Conservation (phyloP, 108 stramenopile species). For the Nitzschia palea region DNA sequence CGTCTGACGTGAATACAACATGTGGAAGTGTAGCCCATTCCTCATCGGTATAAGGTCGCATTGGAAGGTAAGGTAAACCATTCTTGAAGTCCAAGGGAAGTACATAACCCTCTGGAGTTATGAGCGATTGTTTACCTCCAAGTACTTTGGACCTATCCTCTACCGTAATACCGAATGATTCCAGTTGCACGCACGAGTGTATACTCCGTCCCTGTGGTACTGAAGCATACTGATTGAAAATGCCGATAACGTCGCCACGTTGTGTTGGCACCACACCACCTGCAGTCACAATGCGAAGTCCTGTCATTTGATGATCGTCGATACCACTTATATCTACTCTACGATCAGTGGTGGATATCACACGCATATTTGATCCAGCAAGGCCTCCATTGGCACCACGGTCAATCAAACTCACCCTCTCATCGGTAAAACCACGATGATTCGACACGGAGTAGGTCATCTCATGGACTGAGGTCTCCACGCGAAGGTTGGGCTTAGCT, state of each 20-base stretch:
- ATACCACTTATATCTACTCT: constrained; percentile 30
- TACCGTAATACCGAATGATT: constrained; percentile 8
- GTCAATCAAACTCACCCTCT: constrained; percentile 14
- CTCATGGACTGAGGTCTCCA: neutral
- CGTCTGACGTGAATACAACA: neutral
- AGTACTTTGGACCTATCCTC: constrained; percentile 4
- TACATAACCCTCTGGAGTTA: constrained; percentile 32
- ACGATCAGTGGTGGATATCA: constrained; percentile 7
- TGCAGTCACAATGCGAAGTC: constrained; percentile 21
- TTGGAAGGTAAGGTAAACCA: constrained; percentile 22
- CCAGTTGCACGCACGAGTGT: constrained; percentile 25
- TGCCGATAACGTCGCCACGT: constrained; percentile 20
- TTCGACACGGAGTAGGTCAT: neutral
- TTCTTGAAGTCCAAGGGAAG: constrained; percentile 17
- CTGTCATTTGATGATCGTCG: constrained; percentile 23
- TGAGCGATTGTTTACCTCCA: constrained; percentile 33
- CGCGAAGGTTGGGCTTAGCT: neutral
- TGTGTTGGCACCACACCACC: constrained; percentile 14
- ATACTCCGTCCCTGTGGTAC: constrained; percentile 12
- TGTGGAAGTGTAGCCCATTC: constrained; percentile 19
- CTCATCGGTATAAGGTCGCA: constrained; percentile 22
- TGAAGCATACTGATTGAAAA: constrained; percentile 37
- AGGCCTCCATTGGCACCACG: constrained; percentile 40
- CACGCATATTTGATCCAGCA: constrained; percentile 12
- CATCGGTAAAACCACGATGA: neutral